These are phyloP conservation scores for Mucor ambiguus DNA, from an alignment of 371 early-diverging fungal species.

Conservation along the genomic window DNA sequence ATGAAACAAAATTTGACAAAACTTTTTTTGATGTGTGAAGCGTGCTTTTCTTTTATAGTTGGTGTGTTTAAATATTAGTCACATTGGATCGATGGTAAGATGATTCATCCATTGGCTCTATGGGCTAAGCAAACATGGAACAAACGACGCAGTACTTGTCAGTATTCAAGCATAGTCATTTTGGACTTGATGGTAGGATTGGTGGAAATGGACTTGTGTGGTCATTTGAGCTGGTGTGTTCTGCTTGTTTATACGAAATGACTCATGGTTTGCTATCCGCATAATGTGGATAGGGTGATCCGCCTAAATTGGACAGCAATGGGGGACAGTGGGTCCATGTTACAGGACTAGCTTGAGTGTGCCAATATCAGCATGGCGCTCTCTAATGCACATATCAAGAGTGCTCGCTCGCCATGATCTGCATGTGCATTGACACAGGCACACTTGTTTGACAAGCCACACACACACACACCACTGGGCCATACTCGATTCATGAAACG, in stretches of 20 bases:
- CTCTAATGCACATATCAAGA: background rate
- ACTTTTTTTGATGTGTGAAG: constrained; percentile 10
- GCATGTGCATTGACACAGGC: background rate
- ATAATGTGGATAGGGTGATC: background rate
- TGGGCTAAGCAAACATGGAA: background rate
- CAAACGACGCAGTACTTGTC: background rate
- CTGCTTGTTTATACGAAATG: background rate
- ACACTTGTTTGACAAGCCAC: background rate
- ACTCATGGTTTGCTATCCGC: background rate
- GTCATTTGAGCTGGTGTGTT: background rate
- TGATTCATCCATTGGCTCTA: too few species aligned
- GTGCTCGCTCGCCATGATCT: too few species aligned
- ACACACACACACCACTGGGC: background rate
- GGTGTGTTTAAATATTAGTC: constrained; percentile 15
- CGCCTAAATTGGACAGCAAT: background rate
- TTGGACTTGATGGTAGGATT: background rate
- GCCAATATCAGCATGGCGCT: background rate
- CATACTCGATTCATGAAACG: background rate
- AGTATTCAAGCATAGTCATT: background rate
- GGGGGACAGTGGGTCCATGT: background rate
- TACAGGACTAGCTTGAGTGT: background rate
- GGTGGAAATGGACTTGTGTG: background rate
- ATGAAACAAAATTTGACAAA: constrained; percentile 11
- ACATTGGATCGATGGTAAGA: background rate
- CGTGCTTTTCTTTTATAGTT: background rate